Conservation (phyloP, 2,329 filamentous ascomycete species). For the Penicillium concentricum region DNA sequence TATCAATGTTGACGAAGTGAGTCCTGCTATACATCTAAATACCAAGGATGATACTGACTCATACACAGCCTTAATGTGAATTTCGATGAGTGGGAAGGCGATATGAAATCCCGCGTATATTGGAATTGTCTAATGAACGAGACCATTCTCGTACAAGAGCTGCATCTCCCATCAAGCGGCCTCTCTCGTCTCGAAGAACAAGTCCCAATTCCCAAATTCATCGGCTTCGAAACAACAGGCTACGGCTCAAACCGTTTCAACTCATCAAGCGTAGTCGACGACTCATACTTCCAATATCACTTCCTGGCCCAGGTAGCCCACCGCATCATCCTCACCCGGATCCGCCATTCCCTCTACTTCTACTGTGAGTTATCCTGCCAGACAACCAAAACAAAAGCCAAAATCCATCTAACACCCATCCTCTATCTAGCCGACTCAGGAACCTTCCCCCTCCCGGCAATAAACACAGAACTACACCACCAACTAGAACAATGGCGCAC, state of each 20-base stretch:
- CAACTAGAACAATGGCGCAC: conserved; percentile 57
- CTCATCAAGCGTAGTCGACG: conserved; percentile 45
- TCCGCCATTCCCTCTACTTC: conserved; percentile 52
- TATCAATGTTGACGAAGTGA: conserved; percentile 48
- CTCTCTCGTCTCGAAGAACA: conserved; percentile 53
- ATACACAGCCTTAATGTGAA: conserved; percentile 38
- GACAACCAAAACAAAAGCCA: neutral
- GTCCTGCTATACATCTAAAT: conserved; percentile 3
- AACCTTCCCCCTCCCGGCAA: conserved; percentile 47
- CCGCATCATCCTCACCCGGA: conserved; percentile 55
- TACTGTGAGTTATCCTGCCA: conserved; percentile 37
- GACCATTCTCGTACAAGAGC: conserved; percentile 55
- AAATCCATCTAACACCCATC: neutral
- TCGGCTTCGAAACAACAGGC: conserved; percentile 41
- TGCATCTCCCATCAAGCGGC: conserved; percentile 53
- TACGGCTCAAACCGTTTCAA: conserved; percentile 32
- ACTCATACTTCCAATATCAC: conserved; percentile 58
- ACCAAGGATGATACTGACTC: conserved; percentile 15
- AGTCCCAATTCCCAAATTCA: conserved; percentile 56
- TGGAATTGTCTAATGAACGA: conserved; percentile 59
- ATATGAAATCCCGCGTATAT: conserved; percentile 57
- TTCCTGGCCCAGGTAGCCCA: conserved; percentile 58
- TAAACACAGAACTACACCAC: conserved; percentile 54
- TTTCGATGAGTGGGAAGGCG: conserved; percentile 54
- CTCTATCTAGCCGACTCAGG: conserved; percentile 37